These are phyloP conservation scores for Closterium sp. DNA, from an alignment of 139 green algal genomes.

Conservation along the genomic window DNA sequence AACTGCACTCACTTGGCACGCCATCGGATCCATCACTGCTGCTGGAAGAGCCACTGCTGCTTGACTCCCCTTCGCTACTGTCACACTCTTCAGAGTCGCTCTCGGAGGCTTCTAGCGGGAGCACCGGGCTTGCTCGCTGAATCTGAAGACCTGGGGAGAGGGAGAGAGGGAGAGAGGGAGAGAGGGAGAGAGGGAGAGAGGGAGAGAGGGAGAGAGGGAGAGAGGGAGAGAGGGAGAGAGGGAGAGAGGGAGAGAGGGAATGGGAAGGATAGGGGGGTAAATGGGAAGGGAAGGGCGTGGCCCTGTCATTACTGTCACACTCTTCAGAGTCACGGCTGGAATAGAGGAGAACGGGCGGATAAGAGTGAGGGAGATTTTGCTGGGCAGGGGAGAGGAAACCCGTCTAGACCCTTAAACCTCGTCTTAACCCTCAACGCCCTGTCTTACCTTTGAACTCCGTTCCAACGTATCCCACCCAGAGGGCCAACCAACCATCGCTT, in stretches of 20 bases:
- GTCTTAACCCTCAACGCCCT: background rate
- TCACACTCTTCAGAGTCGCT: background rate
- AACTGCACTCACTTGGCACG: no score
- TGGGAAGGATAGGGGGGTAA: background rate
- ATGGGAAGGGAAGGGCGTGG: background rate
- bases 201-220: no score
- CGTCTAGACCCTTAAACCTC: background rate
- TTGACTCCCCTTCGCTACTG: background rate
- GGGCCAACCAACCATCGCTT: background rate
- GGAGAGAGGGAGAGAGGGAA: background rate
- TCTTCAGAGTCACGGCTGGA: background rate
- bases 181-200: background rate
- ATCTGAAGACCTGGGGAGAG: background rate
- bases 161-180: background rate
- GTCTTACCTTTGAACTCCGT: background rate
- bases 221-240: background rate
- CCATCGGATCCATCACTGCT: no score
- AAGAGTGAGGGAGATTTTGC: background rate
- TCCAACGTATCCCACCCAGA: background rate
- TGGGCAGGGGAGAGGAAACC: no score
- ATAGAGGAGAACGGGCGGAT: background rate
- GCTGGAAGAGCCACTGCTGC: background rate
- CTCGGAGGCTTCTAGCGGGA: background rate
- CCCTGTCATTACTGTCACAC: background rate
- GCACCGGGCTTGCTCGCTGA: background rate